Conservation (phyloP, 2,329 filamentous ascomycete genomes). For the Pseudocercospora vitis region DNA sequence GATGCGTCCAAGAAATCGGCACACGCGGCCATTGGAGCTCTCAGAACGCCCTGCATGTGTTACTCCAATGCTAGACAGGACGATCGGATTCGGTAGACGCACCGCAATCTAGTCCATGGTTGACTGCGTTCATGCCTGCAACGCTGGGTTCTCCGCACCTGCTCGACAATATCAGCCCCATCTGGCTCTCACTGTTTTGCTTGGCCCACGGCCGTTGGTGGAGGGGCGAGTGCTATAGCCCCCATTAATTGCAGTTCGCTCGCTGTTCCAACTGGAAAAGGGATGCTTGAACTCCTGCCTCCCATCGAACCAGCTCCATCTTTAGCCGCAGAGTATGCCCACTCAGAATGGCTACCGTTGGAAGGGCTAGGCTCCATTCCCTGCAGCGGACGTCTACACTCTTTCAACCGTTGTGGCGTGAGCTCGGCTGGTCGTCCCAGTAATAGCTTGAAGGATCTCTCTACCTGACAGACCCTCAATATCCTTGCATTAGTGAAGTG, state of each 20-base stretch:
- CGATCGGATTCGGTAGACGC: slow-evolving; percentile 7
- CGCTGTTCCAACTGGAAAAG: slow-evolving; percentile 1
- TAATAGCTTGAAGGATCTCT: slow-evolving; percentile 14
- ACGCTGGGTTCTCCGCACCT: slow-evolving; percentile 27
- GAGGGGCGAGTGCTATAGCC: slow-evolving; percentile 2
- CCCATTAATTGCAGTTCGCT: not conserved
- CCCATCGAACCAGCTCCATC: slow-evolving; percentile 1
- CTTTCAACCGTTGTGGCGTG: slow-evolving; percentile 24
- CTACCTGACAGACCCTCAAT: slow-evolving; percentile 21
- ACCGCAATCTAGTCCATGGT: not conserved
- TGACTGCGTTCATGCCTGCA: slow-evolving; percentile 9
- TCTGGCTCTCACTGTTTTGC: not conserved
- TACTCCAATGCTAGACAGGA: not conserved
- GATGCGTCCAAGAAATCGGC: not conserved
- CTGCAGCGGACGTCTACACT: slow-evolving; percentile 8
- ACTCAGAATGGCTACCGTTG: not conserved
- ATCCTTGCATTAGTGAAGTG: slow-evolving; percentile 23
- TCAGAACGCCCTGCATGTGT: not conserved
- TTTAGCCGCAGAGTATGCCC: not conserved
- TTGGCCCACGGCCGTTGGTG: slow-evolving; percentile 1
- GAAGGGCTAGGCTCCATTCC: slow-evolving; percentile 3
- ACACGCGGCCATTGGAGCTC: not conserved
- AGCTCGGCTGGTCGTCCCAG: slow-evolving; percentile 22
- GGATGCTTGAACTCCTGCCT: slow-evolving; percentile 4
- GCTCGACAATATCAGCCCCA: slow-evolving; percentile 9